These are phyloP conservation scores for Platanus orientalis DNA, from an alignment of 164 flowering plant species.

Conservation along the genomic window DNA sequence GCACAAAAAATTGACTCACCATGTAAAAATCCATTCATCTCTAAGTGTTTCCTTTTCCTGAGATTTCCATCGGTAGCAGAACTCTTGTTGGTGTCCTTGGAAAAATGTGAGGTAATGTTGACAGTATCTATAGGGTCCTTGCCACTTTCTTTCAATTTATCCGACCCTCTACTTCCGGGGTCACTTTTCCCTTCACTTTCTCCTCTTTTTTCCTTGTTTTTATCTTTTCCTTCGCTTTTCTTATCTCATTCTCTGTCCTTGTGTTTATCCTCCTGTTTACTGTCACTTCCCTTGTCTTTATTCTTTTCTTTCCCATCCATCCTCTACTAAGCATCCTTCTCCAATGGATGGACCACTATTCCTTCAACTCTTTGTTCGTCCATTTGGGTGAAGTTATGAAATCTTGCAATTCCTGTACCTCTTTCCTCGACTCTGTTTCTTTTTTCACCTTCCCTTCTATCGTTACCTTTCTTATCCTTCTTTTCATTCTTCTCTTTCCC, in stretches of 20 bases:
- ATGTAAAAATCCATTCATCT: conserved; percentile 53
- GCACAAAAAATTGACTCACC: conserved; percentile 47
- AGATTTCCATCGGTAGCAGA: conserved; percentile 28
- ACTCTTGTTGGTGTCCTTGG: conserved; percentile 25
- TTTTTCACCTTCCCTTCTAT: conserved; percentile 24
- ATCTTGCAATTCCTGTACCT: conserved; percentile 19
- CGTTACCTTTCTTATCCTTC: conserved; percentile 29
- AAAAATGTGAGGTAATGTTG: conserved; percentile 16
- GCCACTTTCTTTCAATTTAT: conserved; percentile 27
- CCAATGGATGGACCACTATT: conserved; percentile 25
- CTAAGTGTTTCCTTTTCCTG: conserved; percentile 51
- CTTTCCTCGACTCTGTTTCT: conserved; percentile 22
- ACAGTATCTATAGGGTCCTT: conserved; percentile 19
- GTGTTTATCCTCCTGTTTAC: conserved; percentile 27
- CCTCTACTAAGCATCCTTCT: conserved; percentile 24
- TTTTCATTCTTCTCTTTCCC: conserved; percentile 29
- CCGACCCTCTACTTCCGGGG: conserved; percentile 25
- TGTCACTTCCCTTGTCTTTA: conserved; percentile 26
- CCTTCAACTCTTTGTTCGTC: conserved; percentile 30
- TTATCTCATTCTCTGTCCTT: conserved; percentile 25
- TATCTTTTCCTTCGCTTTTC: conserved; percentile 7
- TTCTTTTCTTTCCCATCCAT: conserved; percentile 28
- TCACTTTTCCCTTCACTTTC: conserved; percentile 37
- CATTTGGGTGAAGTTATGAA: conserved; percentile 18
- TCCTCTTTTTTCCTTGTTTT: conserved; percentile 22